A percentile compares a stretch with the other conserved stretches of the same genome.
phyloP scores from a whole-genome alignment of 306 rosid species.

The Trichosanthes truncata region DNA sequence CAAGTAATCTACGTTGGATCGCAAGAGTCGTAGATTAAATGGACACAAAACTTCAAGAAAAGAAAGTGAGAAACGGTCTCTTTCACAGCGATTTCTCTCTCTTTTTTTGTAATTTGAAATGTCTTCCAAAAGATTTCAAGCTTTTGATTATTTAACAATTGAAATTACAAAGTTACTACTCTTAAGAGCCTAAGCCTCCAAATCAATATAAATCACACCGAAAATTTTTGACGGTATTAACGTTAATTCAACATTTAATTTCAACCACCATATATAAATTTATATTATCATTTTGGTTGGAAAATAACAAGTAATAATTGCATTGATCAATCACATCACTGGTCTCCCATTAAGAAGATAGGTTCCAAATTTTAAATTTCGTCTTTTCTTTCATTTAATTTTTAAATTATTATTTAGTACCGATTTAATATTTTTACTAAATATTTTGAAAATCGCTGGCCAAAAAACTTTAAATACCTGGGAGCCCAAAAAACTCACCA shows the following conservation, averaged over 20 bases:
- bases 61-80: neutral
- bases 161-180: neutral
- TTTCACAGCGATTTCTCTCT: neutral
- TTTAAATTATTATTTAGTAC: neutral
- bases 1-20: neutral
- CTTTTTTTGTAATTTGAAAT: neutral
- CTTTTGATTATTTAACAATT: neutral
- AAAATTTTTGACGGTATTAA: neutral
- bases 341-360: neutral
- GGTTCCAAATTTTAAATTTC: neutral
- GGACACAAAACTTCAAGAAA: neutral
- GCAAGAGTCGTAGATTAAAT: neutral
- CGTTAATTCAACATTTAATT: neutral
- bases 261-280: neutral
- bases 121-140: neutral
- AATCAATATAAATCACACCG: neutral
- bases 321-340: neutral
- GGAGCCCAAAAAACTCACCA: neutral
- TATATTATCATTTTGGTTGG: neutral
- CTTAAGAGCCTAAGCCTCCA: neutral
- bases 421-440: neutral
- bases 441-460: neutral
- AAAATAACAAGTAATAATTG: neutral
- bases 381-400: neutral
- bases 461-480: too few relatives aligned